Base-by-base conservation (phyloP, 2,329 filamentous ascomycete species). In the Penicillium decumbens region DNA sequence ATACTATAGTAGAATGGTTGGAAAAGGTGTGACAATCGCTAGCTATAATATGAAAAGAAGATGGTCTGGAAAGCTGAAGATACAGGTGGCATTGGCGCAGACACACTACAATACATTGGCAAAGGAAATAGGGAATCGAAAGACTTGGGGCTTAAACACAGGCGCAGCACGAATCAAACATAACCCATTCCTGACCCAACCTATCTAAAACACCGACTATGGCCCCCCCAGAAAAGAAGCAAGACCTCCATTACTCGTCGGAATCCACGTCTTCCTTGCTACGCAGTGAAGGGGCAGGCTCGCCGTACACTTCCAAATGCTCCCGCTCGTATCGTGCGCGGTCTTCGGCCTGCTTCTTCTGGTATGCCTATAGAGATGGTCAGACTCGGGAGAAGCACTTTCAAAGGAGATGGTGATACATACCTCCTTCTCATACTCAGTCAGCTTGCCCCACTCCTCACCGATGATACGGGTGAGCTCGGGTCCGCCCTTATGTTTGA, bases 401-500 rank as follows among this genome's bases (percentile, higher is more conserved):
- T 4, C 38, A 15, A 25, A 12, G 8, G 25, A 30, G 5, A 8
- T 2, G n/a, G 28, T 13, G 6, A 13, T 6, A 28, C 65, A 46
- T 62, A 72, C 72, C 61, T 69, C 54, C 51, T 71, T 72, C 56
- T 72, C 70, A 1, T 55, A 39, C 3, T 63, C 54, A 2, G 65
- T 58, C 51, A 69, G 9, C 7, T 24, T 47, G 15, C 56, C 60
- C 65, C 63, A 71, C 45, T 66, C 61, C 9, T 53, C 46, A 4
- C 47, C 44, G 25, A 60, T 45, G 7, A 47, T 54, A 6, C 37
- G 6, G 15, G 38, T 13, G n/a, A 51, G 45, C 3, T 84, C 78
- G 0, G 3, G 1, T 0, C 70, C 0, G 0, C 45, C 6, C 49
- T 82, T 73, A 41, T 74, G 68, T 49, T 72, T 75, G 47, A 81